Percentiles rank a stretch among this genome's conserved stretches.
These are phyloP conservation scores for Daedaleopsis nitida DNA, from an alignment of 768 basidiomycete genomes.

Conservation along the genomic window DNA sequence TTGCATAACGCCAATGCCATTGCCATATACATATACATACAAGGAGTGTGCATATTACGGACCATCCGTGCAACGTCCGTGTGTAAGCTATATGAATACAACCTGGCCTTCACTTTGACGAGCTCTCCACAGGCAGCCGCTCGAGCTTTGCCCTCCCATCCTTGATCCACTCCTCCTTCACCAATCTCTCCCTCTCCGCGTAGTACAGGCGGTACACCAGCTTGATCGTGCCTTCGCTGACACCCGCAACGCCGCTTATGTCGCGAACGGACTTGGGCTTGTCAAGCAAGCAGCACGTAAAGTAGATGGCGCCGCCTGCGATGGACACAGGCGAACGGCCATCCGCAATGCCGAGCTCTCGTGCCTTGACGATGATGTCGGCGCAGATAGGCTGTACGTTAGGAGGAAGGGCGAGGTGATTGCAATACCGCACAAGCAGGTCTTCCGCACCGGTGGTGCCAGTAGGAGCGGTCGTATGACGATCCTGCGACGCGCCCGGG, in stretches of 20 bases:
- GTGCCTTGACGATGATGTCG: slow-evolving; percentile 79
- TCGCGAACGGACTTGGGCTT: slow-evolving; percentile 76
- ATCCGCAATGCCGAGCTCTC: slow-evolving; percentile 86
- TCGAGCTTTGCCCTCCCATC: slow-evolving; percentile 65
- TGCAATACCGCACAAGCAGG: slow-evolving; percentile 90
- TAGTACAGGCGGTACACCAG: slow-evolving; percentile 84
- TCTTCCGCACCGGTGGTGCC: slow-evolving; percentile 77
- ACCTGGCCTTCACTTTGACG: slow-evolving; percentile 16
- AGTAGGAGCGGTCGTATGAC: slow-evolving; percentile 40
- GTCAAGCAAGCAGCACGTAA: slow-evolving; percentile 83
- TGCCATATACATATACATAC: slow-evolving; percentile 23
- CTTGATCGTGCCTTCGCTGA: slow-evolving; percentile 95
- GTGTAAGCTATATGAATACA: neutral
- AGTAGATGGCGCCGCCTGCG: slow-evolving; percentile 95
- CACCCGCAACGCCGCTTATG: slow-evolving; percentile 88
- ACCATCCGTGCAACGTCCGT: neutral
- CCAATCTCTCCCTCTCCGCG: slow-evolving; percentile 70
- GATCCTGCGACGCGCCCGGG: slow-evolving; percentile 68
- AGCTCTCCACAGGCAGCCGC: slow-evolving; percentile 37
- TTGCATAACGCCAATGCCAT: slow-evolving; percentile 10
- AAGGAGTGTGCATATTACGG: slow-evolving; percentile 8
- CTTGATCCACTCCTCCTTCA: slow-evolving; percentile 85
- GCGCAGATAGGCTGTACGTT: slow-evolving; percentile 82
- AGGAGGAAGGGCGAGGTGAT: slow-evolving; percentile 83
- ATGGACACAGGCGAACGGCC: slow-evolving; percentile 97